These are phyloP conservation scores for Parastagonospora nodorum DNA, from an alignment of 2,329 filamentous ascomycete genomes.

Conservation along the genomic window DNA sequence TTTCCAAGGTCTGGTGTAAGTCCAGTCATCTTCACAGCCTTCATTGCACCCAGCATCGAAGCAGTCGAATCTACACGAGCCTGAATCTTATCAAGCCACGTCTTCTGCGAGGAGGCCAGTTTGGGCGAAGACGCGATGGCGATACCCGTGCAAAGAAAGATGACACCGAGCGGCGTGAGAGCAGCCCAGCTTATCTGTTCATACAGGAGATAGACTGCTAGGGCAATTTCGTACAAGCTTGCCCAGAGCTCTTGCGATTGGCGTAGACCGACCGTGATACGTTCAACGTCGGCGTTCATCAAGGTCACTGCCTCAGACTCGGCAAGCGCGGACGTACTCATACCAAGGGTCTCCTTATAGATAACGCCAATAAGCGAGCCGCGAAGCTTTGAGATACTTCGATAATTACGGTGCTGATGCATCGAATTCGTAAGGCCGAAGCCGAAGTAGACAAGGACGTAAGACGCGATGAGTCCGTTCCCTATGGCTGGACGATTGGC, in stretches of 20 bases:
- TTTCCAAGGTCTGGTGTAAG: conserved; percentile 7
- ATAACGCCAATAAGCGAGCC: conserved; percentile 14
- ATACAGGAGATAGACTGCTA: conserved; percentile 13
- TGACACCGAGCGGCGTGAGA: conserved; percentile 14
- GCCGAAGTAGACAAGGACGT: conserved; percentile 14
- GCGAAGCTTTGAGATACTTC: conserved; percentile 13
- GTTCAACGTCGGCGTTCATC: conserved; percentile 21
- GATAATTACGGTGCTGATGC: conserved; percentile 14
- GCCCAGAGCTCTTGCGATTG: conserved; percentile 19
- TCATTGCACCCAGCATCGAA: conserved; percentile 17
- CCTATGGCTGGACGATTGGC: conserved; percentile 7
- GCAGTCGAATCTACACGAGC: conserved; percentile 17
- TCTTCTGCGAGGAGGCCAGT: conserved; percentile 15
- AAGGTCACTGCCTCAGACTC: conserved; percentile 18
- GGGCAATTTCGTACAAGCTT: conserved; percentile 10
- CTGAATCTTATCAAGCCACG: conserved; percentile 19
- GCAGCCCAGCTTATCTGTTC: conserved; percentile 15
- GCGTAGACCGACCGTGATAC: conserved; percentile 11
- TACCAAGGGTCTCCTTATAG: conserved; percentile 13
- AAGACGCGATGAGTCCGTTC: conserved; percentile 16
- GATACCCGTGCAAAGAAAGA: conserved; percentile 8
- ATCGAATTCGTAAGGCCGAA: conserved; percentile 9
- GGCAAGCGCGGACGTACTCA: conserved; percentile 9
- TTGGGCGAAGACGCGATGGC: conserved; percentile 11
- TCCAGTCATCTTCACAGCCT: conserved; percentile 20